phyloP scores from a whole-genome alignment of 495 filamentous ascomycete genomes.

The Trichoderma erinaceum region DNA sequence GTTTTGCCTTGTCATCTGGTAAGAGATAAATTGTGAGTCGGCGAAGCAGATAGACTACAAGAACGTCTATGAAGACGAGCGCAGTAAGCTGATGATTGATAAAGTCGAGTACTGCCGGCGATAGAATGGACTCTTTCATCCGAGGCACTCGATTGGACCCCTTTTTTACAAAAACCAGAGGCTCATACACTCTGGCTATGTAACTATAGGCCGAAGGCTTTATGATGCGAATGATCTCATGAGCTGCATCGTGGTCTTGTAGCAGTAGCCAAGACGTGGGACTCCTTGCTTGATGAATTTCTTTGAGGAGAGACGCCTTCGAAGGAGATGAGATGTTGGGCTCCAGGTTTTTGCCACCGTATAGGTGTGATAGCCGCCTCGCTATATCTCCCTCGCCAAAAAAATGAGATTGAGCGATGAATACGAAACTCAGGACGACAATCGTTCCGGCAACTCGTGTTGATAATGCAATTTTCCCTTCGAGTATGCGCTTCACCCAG shows the following conservation, averaged over 20 bases:
- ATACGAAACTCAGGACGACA: slow-evolving; percentile 54
- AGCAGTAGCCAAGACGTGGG: slow-evolving; percentile 64
- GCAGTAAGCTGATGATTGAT: slow-evolving; percentile 49
- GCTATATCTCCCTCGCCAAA: slow-evolving; percentile 24
- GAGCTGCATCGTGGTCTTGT: slow-evolving; percentile 67
- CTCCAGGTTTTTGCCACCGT: slow-evolving; percentile 20
- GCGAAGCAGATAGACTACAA: slow-evolving; percentile 50
- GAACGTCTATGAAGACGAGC: slow-evolving; percentile 48
- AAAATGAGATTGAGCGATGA: slow-evolving; percentile 61
- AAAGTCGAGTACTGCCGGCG: slow-evolving; percentile 52
- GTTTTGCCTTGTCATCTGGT: slow-evolving; percentile 42
- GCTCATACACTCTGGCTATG: slow-evolving; percentile 60
- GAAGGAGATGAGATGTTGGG: slow-evolving; percentile 17
- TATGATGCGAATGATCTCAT: slow-evolving; percentile 60
- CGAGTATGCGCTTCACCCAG: slow-evolving; percentile 44
- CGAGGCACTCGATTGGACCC: slow-evolving; percentile 52
- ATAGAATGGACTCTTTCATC: slow-evolving; percentile 34
- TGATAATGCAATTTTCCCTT: slow-evolving; percentile 47
- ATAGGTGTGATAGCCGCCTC: slow-evolving; percentile 44
- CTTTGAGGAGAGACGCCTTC: slow-evolving; percentile 35
- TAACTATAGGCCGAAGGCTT: slow-evolving; percentile 61
- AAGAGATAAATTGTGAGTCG: slow-evolving; percentile 62
- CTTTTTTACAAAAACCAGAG: slow-evolving; percentile 58
- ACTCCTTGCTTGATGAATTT: slow-evolving; percentile 61
- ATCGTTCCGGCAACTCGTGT: slow-evolving; percentile 56